Base-by-base conservation (phyloP, 225 moss, liverwort and hornwort genomes). In the Pseudisothecium myosuroides region DNA sequence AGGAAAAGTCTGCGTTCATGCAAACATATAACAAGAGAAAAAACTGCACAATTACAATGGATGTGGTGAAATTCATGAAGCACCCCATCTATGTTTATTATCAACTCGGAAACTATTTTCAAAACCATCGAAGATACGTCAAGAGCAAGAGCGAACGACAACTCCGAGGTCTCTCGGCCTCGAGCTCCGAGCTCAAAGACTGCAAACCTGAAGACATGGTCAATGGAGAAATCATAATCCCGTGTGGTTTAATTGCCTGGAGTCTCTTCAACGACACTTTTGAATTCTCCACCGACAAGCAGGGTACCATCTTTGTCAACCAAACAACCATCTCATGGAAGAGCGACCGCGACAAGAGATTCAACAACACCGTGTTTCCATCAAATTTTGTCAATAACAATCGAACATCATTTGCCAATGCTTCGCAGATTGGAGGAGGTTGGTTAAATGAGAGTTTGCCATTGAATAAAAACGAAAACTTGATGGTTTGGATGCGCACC, bases 401-500 rank as follows among this genome's bases (percentile, higher is more conserved):
- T 59, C 54, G 78, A 49, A 79, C 87, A 21, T 82, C 84, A 15
- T 28, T 62, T 9, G 55, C 78, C 3, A 88, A 81, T 27, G 54
- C 90, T 32, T 69, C 86, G 0, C 90, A 87, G 2, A 91, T 99
- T 43, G 97, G 97, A 85, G 97, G 98, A 36, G 93, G 66, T 8
- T 12, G 22, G 37, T 67, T 92, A 17, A 88, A 91, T 64, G 84
- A 88, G 29, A 89, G 86, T 36, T 49, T 92, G 27, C 96, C 96
- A 16, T 89, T 95, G 50, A 93, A 60, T 52, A 43, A 55, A 52
- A 82, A 93, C 2, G 93, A 95, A 50, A 85, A 91, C 9, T 61
- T 95, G 17, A 93, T 95, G 77, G 94, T 95, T 4, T 95, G 95
- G 95, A 95, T 95, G 95, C 92, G 92, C 36, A 91, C 50, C 4